Evolutionary conservation across 2,329 filamentous ascomycete genomes (phyloP).

Genomic region (Alternaria arbusti): DNA sequence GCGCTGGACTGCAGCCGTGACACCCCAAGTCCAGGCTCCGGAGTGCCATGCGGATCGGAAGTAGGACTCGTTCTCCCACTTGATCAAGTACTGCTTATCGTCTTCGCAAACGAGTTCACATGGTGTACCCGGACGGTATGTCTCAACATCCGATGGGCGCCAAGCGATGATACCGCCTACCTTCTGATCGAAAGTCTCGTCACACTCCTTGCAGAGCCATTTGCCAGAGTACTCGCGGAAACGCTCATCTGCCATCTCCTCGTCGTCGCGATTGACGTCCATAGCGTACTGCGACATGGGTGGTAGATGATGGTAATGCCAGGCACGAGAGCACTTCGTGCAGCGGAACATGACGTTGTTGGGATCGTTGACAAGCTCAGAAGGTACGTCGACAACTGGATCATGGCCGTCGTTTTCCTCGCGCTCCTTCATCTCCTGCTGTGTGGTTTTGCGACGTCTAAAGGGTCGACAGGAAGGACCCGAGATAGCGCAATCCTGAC

Average conservation of each 20-base stretch:
- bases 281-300: constrained; percentile 53
- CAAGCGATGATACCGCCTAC: constrained; percentile 85
- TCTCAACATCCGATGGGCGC: constrained; percentile 71
- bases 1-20: constrained; percentile 68
- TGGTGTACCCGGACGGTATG: constrained; percentile 60
- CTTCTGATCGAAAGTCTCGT: constrained; percentile 64
- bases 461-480: constrained; percentile 78
- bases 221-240: constrained; percentile 74
- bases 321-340: constrained; percentile 74
- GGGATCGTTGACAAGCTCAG: constrained; percentile 73
- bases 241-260: constrained; percentile 64
- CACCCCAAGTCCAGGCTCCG: constrained; percentile 85
- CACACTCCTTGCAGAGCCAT: constrained; percentile 84
- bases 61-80: constrained; percentile 84
- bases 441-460: constrained; percentile 71
- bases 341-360: constrained; percentile 86
- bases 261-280: constrained; percentile 53
- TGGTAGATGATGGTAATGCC: constrained; percentile 84
- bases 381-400: constrained; percentile 70
- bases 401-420: constrained; percentile 80
- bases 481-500: constrained; percentile 70
- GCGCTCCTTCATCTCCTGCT: constrained; percentile 83
- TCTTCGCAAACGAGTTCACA: constrained; percentile 70
- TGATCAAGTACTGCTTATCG: constrained; percentile 89
- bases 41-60: constrained; percentile 85